Evolutionary conservation across 805 yeast species (phyloP).

Genomic region (Starmerella bombicola): DNA sequence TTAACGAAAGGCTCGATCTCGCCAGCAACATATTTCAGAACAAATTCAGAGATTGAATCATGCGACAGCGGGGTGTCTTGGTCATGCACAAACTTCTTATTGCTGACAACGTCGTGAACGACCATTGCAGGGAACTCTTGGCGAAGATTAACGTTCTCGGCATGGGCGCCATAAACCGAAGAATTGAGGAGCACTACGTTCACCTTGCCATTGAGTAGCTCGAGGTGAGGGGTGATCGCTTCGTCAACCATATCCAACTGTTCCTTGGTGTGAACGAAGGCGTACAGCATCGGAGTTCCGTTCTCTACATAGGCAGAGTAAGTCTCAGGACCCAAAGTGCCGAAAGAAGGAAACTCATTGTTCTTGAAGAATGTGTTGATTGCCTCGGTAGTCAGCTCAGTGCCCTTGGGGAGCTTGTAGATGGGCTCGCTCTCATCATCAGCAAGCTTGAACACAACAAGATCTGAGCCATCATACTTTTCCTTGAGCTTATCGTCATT

Average conservation of each 20-base stretch:
- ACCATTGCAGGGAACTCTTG: constrained; percentile 74
- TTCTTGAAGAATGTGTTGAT: constrained; percentile 40
- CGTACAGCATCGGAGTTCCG: constrained; percentile 71
- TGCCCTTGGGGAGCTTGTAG: constrained; percentile 18
- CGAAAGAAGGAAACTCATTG: constrained; percentile 72
- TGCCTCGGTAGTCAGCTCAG: constrained; percentile 27
- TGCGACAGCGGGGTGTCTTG: constrained; percentile 45
- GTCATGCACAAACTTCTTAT: constrained; percentile 65
- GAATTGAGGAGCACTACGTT: constrained; percentile 88
- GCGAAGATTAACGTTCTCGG: constrained; percentile 72
- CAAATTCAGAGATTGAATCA: constrained; percentile 46
- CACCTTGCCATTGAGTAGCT: constrained; percentile 62
- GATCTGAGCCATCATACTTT: constrained; percentile 30
- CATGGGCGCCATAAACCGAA: constrained; percentile 66
- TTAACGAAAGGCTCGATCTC: constrained; percentile 60
- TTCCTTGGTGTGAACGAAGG: constrained; percentile 61
- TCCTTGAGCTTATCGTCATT: constrained; percentile 32
- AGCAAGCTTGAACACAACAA: constrained; percentile 33
- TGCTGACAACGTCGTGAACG: constrained; percentile 56
- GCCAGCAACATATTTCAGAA: constrained; percentile 52
- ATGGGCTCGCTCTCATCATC: constrained; percentile 25
- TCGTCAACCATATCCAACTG: constrained; percentile 47
- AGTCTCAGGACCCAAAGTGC: constrained; percentile 73
- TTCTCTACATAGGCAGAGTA: constrained; percentile 63
- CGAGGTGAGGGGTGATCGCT: constrained; percentile 51